These are phyloP conservation scores for Sporothrix brunneoviolacea DNA, from an alignment of 2,329 filamentous ascomycete genomes.

Conservation along the genomic window DNA sequence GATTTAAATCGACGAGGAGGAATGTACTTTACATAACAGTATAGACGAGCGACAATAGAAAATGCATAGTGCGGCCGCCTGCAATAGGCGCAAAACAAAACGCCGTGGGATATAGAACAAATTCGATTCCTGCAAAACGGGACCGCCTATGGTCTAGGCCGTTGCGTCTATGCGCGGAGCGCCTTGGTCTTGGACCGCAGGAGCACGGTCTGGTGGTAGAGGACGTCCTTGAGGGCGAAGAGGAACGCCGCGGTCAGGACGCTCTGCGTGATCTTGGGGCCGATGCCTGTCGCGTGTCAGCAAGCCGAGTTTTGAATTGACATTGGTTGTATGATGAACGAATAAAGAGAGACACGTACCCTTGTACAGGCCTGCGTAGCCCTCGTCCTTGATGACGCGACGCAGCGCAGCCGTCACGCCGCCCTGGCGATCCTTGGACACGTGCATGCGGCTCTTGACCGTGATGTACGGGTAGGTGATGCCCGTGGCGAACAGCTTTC, in stretches of 20 bases:
- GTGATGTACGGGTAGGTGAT: constrained; percentile 99
- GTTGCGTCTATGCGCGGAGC: constrained; percentile 28
- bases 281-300: constrained; percentile 59
- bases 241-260: constrained; percentile 93
- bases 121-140: background rate
- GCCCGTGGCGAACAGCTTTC: constrained; percentile 87
- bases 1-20: background rate
- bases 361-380: constrained; percentile 88
- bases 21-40: background rate
- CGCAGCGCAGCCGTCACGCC: constrained; percentile 71
- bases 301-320: too few relatives aligned
- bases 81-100: background rate
- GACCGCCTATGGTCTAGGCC: too few relatives aligned
- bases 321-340: too few relatives aligned
- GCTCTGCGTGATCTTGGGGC: constrained; percentile 92
- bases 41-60: background rate
- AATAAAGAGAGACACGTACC: constrained; percentile 46
- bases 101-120: constrained; percentile 6
- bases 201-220: constrained; percentile 75
- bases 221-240: constrained; percentile 95
- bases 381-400: constrained; percentile 79
- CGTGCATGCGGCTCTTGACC: constrained; percentile 96
- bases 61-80: background rate
- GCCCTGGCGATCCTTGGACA: constrained; percentile 60
- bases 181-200: constrained; percentile 47